Evolutionary conservation across 257 asterid species (phyloP), one percentile per base, ranked within the genome.

Genomic region (Ilex asprella): DNA sequence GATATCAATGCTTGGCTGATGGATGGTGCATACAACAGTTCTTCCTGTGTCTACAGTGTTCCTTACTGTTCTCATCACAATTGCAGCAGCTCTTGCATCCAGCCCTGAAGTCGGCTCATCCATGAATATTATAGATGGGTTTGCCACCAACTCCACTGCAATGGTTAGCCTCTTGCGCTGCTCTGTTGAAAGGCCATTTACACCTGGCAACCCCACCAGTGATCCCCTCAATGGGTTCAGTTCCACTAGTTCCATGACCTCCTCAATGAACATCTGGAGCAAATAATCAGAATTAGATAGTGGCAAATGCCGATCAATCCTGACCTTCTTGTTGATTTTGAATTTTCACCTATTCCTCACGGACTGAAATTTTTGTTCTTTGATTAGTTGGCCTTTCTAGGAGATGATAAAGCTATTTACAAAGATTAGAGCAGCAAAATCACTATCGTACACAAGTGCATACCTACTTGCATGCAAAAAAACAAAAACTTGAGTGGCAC

Each of bases 61-160:
- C 69, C 95, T 78, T 3, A 84, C 89, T 0, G 94, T 77, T 75
- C 95, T 84, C 95, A 87, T 87, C 64, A 87, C 95, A 66, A 87
- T 84, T 31, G 95, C 95, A 70, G 95, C 94, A 2, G 95, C 95
- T 63, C 95, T 70, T 30, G 94, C 95, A 73, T 87, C 95, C 0
- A 84, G 84, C 16, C 90, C 94, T 29, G 95, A 87, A 21, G 95
- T 87, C 51, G 95, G 94, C 75, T 87, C 95, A 55, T 87, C 95
- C 95, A 87, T 84, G 69, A 87, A 87, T 56, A 87, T 87, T 59
- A 87, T 82, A 0, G 95, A 87, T 27, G 95, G 95, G 65, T 87
- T 87, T 5, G 95, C 95, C 35, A 87, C 95, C 21, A 87, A 79
- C 63, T 87, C 95, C 54, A 87, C 94, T 13, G 95, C 95, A 39